These are phyloP conservation scores for Tolypocladium sp. DNA, from an alignment of 2,329 filamentous ascomycete genomes.

Conservation along the genomic window DNA sequence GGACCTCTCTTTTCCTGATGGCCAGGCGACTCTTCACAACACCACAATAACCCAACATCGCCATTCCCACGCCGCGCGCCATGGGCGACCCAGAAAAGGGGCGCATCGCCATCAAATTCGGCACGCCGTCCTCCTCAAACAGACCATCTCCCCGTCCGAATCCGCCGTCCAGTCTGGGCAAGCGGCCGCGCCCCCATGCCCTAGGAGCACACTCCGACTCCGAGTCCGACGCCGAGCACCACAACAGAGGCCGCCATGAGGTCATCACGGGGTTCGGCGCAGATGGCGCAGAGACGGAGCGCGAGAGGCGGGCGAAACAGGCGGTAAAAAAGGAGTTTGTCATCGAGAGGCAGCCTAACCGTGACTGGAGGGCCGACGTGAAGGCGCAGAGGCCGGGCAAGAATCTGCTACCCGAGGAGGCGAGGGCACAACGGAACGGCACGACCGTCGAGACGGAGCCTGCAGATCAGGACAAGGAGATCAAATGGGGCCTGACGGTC, in stretches of 20 bases:
- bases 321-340: constrained; percentile 34
- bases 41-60: background rate
- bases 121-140: constrained; percentile 17
- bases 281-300: constrained; percentile 32
- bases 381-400: constrained; percentile 37
- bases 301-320: constrained; percentile 17
- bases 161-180: constrained; percentile 36
- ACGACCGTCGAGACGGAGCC: constrained; percentile 20
- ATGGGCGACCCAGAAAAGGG: constrained; percentile 29
- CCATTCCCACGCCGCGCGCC: constrained; percentile 4
- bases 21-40: background rate
- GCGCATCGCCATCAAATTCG: constrained; percentile 42
- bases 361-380: constrained; percentile 52
- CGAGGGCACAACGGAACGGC: constrained; percentile 32
- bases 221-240: constrained; percentile 25
- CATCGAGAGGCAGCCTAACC: constrained; percentile 49
- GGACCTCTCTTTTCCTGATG: background rate
- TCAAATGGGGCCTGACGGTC: constrained; percentile 46
- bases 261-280: constrained; percentile 40
- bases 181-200: constrained; percentile 34
- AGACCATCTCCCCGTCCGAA: constrained; percentile 17
- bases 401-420: constrained; percentile 50
- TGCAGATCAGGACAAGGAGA: constrained; percentile 39
- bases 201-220: constrained; percentile 33
- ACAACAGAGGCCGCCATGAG: constrained; percentile 26